Percentiles rank a stretch among this genome's conserved stretches.
phyloP scores from a whole-genome alignment of 257 asterid genomes.

The Fraxinus anomala region DNA sequence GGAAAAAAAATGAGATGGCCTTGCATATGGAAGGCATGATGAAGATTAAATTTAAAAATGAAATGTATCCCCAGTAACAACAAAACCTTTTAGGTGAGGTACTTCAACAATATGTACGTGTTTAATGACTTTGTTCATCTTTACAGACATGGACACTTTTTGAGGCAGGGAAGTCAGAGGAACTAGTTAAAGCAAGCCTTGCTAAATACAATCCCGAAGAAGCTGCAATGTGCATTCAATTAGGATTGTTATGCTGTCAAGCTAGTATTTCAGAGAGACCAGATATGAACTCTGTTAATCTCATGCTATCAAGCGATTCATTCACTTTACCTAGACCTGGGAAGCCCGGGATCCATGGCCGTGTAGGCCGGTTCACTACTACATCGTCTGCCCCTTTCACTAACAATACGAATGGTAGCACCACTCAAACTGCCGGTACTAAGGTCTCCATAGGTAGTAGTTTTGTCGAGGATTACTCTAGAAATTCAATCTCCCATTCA shows the following conservation, averaged over 20 bases:
- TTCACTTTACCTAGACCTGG: conserved; percentile 66
- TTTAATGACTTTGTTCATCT: neutral
- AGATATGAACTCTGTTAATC: conserved; percentile 65
- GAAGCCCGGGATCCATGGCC: conserved; percentile 77
- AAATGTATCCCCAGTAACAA: neutral
- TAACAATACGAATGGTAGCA: conserved; percentile 41
- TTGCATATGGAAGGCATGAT: neutral
- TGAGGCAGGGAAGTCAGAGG: conserved; percentile 48
- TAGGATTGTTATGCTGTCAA: conserved; percentile 87
- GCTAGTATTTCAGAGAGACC: conserved; percentile 65
- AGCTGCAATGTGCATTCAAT: conserved; percentile 63
- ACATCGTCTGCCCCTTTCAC: conserved; percentile 51
- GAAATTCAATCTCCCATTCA: conserved; percentile 80
- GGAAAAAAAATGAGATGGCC: neutral
- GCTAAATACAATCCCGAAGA: conserved; percentile 44
- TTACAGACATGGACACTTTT: conserved; percentile 63
- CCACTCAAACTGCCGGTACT: conserved; percentile 39
- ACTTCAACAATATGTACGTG: neutral
- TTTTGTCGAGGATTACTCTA: conserved; percentile 58
- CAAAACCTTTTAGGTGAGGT: neutral
- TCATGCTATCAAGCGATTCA: conserved; percentile 68
- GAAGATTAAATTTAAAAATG: neutral
- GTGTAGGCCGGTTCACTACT: conserved; percentile 54
- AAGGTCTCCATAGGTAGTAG: conserved; percentile 41
- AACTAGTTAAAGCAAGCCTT: conserved; percentile 57